phyloP scores from a whole-genome alignment of 768 basidiomycete genomes.

The Lyophyllum semitale region DNA sequence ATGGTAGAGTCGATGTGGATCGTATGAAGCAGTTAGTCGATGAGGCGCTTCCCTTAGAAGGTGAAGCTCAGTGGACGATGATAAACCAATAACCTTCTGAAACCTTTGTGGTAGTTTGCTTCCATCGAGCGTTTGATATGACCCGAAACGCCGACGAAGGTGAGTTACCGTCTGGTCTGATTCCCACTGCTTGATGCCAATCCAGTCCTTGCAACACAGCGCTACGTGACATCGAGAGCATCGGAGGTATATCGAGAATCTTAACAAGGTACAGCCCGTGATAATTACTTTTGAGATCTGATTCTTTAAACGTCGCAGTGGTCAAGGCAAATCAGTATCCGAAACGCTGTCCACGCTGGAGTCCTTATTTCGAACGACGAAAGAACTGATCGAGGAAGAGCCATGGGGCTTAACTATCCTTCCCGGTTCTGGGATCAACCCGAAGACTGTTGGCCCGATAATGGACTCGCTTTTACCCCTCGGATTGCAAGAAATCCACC shows the following conservation, averaged over 20 bases:
- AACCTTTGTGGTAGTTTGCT: conserved; percentile 53
- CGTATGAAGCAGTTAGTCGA: conserved; percentile 58
- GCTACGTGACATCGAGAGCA: conserved; percentile 48
- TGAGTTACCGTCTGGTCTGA: conserved; percentile 20
- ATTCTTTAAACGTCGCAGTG: conserved; percentile 37
- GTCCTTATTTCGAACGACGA: conserved; percentile 37
- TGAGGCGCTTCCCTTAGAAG: conserved; percentile 62
- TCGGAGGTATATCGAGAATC: conserved; percentile 72
- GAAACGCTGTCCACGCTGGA: conserved; percentile 43
- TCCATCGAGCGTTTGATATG: conserved; percentile 83
- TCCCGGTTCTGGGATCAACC: conserved; percentile 77
- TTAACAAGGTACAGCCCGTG: conserved; percentile 64
- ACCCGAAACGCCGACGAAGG: conserved; percentile 55
- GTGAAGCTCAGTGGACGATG: conserved; percentile 32
- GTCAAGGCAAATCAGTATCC: conserved; percentile 46
- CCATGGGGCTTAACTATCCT: conserved; percentile 53
- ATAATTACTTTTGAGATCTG: neutral
- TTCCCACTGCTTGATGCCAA: neutral
- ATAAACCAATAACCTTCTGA: neutral
- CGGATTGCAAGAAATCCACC: conserved; percentile 69
- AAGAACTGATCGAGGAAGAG: conserved; percentile 36
- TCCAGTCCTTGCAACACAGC: conserved; percentile 30
- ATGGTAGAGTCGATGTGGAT: conserved; percentile 61
- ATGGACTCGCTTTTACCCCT: conserved; percentile 52
- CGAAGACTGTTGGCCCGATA: conserved; percentile 49